Conservation (phyloP, 192 early-diverging fungal species). For the Coemansia sp. region DNA sequence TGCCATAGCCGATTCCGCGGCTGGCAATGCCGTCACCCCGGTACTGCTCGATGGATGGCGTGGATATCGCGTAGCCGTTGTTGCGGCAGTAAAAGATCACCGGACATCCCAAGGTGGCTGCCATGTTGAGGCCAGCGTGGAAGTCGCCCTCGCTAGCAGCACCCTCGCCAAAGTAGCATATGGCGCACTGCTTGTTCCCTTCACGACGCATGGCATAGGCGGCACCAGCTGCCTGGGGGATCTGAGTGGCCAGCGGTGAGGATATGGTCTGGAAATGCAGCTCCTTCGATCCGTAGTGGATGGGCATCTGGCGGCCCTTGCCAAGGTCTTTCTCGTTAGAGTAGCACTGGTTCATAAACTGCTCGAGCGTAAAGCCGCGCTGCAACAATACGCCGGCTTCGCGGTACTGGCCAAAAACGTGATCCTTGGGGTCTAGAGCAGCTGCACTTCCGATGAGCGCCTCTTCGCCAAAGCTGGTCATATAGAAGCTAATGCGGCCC, state of each 20-base stretch:
- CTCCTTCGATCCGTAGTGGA: slow-evolving; percentile 89
- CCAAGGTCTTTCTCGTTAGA: slow-evolving; percentile 84
- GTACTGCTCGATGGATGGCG: slow-evolving; percentile 93
- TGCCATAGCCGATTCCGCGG: slow-evolving; percentile 95
- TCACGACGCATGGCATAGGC: slow-evolving; percentile 91
- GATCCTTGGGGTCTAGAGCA: slow-evolving; percentile 80
- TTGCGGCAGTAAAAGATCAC: slow-evolving; percentile 98
- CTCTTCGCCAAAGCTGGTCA: slow-evolving; percentile 99
- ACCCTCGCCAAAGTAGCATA: slow-evolving; percentile 99
- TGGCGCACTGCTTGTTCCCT: slow-evolving; percentile 73
- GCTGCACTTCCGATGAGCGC: slow-evolving; percentile 91
- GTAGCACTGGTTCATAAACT: slow-evolving; percentile 98
- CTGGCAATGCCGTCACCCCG: slow-evolving; percentile 96
- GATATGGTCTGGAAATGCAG: slow-evolving; percentile 96
- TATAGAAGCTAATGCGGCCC: slow-evolving; percentile 97
- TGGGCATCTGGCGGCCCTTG: slow-evolving; percentile 98
- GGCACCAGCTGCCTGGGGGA: slow-evolving; percentile 96
- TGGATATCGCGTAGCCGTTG: slow-evolving; percentile 99
- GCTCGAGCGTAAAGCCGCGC: slow-evolving; percentile 90
- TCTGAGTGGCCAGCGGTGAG: slow-evolving; percentile 93
- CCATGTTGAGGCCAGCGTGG: slow-evolving; percentile 97
- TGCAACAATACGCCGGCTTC: slow-evolving; percentile 93
- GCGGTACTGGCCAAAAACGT: slow-evolving; percentile 98
- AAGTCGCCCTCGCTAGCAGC: slow-evolving; percentile 98
- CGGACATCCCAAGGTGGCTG: slow-evolving; percentile 86